These are phyloP conservation scores for Balakata baccata DNA, from an alignment of 345 rosid species.

Conservation along the genomic window DNA sequence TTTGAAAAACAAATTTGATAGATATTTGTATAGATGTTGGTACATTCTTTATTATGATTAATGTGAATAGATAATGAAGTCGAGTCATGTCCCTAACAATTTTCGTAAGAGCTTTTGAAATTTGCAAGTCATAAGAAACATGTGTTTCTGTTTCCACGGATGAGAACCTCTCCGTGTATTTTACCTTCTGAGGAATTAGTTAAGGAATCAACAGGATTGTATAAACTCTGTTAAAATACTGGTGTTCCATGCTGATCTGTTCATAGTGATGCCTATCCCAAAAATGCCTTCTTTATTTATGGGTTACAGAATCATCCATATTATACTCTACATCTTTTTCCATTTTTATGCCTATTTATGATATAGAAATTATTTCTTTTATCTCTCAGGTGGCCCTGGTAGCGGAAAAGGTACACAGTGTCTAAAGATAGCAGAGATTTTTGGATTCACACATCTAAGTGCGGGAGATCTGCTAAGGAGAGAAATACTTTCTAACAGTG, in stretches of 20 bases:
- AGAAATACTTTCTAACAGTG: slow-evolving; percentile 26
- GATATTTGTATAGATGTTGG: background rate
- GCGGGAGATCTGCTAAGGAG: slow-evolving; percentile 34
- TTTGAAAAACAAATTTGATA: background rate
- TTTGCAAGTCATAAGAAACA: background rate
- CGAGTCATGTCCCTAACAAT: background rate
- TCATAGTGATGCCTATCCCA: background rate
- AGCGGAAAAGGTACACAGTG: slow-evolving; percentile 41
- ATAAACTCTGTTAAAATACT: background rate
- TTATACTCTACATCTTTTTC: background rate
- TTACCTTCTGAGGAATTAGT: background rate
- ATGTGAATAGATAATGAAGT: background rate
- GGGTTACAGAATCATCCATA: background rate
- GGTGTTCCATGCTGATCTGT: background rate
- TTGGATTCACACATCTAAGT: slow-evolving; percentile 31
- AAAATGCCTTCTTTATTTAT: background rate
- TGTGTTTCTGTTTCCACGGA: background rate
- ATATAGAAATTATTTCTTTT: background rate
- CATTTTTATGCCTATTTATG: background rate
- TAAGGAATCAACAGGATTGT: background rate
- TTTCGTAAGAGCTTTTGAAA: background rate
- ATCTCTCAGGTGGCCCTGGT: slow-evolving; percentile 32
- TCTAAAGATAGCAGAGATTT: slow-evolving; percentile 25
- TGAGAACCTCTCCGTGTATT: background rate
- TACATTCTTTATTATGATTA: background rate